Evolutionary conservation across 2,329 filamentous ascomycete species (phyloP), one percentile per base, ranked within the genome.

Genomic region (Ceratocystis colombiana): DNA sequence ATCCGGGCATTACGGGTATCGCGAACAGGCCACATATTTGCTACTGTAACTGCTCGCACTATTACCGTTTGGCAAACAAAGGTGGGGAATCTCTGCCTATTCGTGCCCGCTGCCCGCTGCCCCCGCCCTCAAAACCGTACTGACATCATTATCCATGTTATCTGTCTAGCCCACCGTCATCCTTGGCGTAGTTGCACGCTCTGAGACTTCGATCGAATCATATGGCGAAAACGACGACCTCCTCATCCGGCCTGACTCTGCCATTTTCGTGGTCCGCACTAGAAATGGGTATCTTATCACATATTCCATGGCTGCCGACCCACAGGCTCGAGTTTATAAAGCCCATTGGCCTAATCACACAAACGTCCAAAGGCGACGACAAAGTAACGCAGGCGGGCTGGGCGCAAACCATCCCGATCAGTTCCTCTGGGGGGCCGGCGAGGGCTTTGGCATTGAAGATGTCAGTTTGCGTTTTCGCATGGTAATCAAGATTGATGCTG

Each of bases 11-110:
- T 96, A 65, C 85, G 86, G 69, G 83, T 91, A 50, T 89, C 92
- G 1, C 85, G 92, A 57, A 87, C 83, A 66, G 92, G 92, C 50
- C 88, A 92, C 72, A 78, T 85, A 69, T 96, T 99, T 76, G 89
- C 89, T 64, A 90, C 90, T 61, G 90, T 96, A 73, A 96, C 93
- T 0, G 79, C 83, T 4, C 89, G 89, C 1, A 88, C 89, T 12
- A 84, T 99, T 74, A 90, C 89, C n/a, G 82, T 99, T 70, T 99
- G 94, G 94, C 94, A 99, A 77, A 93, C 90, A 66, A 93, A 93
- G 82, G 90, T 91, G 80, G 68, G 79, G 72, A 55, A 37, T 33
- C 61, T 61, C 61, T 15, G 10, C 20, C 15, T 30, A 33, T 25
- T 37, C 17, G 28, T 37, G 5, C 6, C 30, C 30, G 25, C 55